Evolutionary conservation across 768 basidiomycete species (phyloP).

Genomic region (Psilocybe sp.): DNA sequence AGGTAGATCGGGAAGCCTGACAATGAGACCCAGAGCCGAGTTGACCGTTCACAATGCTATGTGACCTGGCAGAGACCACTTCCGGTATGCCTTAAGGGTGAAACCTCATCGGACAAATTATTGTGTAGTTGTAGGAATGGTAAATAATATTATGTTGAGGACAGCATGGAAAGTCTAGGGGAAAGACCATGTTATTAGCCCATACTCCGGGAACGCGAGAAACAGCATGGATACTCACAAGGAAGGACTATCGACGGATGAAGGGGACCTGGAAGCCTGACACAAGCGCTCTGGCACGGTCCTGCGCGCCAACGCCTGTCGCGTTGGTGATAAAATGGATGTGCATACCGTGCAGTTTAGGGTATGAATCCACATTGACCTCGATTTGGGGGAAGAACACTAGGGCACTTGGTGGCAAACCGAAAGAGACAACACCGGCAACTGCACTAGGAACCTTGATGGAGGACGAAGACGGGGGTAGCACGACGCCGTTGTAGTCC

Average conservation of each 20-base stretch:
- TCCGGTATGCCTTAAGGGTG: neutral
- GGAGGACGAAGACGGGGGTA: conserved; percentile 74
- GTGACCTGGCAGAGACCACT: neutral
- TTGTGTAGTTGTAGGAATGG: neutral
- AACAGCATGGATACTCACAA: conserved; percentile 12
- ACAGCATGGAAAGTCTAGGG: no score
- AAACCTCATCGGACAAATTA: neutral
- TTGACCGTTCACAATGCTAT: no score
- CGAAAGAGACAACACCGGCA: conserved; percentile 87
- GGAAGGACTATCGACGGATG: conserved; percentile 34
- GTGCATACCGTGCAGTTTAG: conserved; percentile 85
- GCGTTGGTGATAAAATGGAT: conserved; percentile 92
- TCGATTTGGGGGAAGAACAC: conserved; percentile 94
- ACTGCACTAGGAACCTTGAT: conserved; percentile 73
- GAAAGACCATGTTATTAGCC: no score
- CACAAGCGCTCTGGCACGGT: conserved; percentile 79
- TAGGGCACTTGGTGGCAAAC: conserved; percentile 81
- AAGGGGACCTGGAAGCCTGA: conserved; percentile 95
- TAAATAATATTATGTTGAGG: neutral
- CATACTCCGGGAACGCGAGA: no score
- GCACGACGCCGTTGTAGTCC: conserved; percentile 80
- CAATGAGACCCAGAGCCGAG: no score
- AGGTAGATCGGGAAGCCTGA: no score
- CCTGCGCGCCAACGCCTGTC: conserved; percentile 84
- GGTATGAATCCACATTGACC: conserved; percentile 89